Evolutionary conservation across 257 asterid species (phyloP), one percentile per base, ranked within the genome.

Genomic region (Agastache rugosa): DNA sequence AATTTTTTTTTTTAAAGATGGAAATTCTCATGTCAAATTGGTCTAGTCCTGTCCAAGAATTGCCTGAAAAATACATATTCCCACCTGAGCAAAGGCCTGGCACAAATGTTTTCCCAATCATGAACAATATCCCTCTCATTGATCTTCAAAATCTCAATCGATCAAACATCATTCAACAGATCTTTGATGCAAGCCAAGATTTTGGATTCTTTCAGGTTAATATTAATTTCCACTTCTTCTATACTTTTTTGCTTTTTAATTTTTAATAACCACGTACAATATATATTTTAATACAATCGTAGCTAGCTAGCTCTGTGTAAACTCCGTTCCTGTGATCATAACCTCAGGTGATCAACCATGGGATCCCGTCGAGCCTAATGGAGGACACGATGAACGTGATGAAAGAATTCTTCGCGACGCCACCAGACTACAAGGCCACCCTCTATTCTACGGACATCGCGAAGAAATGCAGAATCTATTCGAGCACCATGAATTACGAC

Each of bases 191-290:
- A 35, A 50, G 83, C 83, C 83, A 79, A 69, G 80, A 83, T 34
- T 83, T 78, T n/a, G 96, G 96, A 8, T 77, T 88, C 75, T 90
- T 88, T 27, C 93, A 85, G 90, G 96, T 50, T 11, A 50, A 16
- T n/a, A 16, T n/a, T 5, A 50, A 50, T 6, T 5, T 1, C 3
- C 35, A 31, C 6, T 31, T 31, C 3, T 5, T 4, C 4, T 31
- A n/a, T 31, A 3, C 5, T 5, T 3, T 5, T 29, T 29, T 29
- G 2, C 34, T 29, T 29, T 29, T n/a, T n/a, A n/a, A n/a, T n/a
- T n/a, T n/a, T n/a, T n/a, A n/a, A n/a, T n/a, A n/a, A n/a, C n/a
- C n/a, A n/a, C n/a, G n/a, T n/a, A n/a, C n/a, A n/a, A n/a, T n/a
- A n/a, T n/a, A n/a, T n/a, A n/a, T n/a, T n/a, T n/a, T n/a, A n/a